phyloP scores from a whole-genome alignment of 1,139 yeast species.

The Candida tropicalis region DNA sequence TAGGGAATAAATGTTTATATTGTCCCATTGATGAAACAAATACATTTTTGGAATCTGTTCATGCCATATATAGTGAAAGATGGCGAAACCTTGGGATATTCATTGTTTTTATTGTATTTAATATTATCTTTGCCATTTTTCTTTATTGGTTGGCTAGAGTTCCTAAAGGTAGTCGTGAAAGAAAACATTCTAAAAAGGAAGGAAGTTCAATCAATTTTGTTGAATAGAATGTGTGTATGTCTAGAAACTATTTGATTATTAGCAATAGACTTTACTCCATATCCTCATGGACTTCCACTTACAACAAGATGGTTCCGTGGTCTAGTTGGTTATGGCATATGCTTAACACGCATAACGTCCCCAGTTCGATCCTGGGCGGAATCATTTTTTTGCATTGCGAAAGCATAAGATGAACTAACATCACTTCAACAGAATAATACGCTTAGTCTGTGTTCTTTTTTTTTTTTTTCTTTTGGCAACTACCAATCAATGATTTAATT shows the following conservation, averaged over 20 bases:
- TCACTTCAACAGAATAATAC: too few species aligned
- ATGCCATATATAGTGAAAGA: conserved; percentile 47
- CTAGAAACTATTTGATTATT: too few species aligned
- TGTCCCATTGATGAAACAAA: conserved; percentile 57
- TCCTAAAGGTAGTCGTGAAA: conserved; percentile 48
- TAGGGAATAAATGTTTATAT: conserved; percentile 44
- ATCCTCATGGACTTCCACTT: too few species aligned
- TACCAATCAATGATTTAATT: too few species aligned
- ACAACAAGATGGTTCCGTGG: conserved; percentile 57
- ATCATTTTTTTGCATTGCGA: conserved; percentile 56
- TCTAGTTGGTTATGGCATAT: conserved; percentile 99
- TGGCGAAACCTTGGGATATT: conserved; percentile 77
- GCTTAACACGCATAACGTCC: conserved; percentile 99
- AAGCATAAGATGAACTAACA: too few species aligned
- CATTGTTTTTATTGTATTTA: conserved; percentile 48
- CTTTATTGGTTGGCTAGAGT: conserved; percentile 80
- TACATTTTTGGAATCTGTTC: conserved; percentile 47
- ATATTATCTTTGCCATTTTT: conserved; percentile 52
- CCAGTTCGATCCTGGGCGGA: conserved; percentile 99
- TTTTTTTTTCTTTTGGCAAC: too few species aligned
- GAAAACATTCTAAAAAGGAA: conserved; percentile 23
- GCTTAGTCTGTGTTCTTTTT: too few species aligned
- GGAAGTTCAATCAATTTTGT: not conserved
- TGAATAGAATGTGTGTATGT: too few species aligned
- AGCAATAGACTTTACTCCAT: too few species aligned